Evolutionary conservation across 805 yeast genomes (phyloP).

Genomic region (Middelhovenomyces tepae): DNA sequence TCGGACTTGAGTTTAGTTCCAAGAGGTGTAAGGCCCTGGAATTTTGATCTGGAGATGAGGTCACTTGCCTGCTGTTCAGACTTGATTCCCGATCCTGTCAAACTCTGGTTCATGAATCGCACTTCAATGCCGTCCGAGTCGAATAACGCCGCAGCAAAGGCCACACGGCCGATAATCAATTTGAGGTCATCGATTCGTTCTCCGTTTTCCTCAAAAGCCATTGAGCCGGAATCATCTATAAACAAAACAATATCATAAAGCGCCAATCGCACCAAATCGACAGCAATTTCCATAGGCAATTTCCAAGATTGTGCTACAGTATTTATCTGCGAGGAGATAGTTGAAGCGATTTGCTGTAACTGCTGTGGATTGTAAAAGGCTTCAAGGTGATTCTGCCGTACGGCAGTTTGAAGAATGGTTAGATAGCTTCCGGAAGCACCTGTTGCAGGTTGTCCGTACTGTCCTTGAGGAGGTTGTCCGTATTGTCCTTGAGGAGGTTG

Average conservation of each 20-base stretch:
- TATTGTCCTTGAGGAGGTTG: slow-evolving; percentile 5
- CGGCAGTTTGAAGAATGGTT: slow-evolving; percentile 16
- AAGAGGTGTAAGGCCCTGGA: slow-evolving; percentile 24
- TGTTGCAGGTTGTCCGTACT: slow-evolving; percentile 7
- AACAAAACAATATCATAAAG: slow-evolving; percentile 24
- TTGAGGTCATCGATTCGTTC: slow-evolving; percentile 26
- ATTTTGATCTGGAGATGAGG: slow-evolving; percentile 17
- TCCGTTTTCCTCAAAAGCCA: slow-evolving; percentile 27
- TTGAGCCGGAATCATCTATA: slow-evolving; percentile 27
- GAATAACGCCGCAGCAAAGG: slow-evolving; percentile 24
- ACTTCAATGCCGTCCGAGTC: slow-evolving; percentile 25
- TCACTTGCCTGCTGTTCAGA: slow-evolving; percentile 19
- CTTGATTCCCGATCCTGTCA: slow-evolving; percentile 19
- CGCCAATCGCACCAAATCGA: slow-evolving; percentile 23
- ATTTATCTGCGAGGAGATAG: slow-evolving; percentile 15
- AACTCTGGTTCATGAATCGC: slow-evolving; percentile 23
- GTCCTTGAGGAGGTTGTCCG: slow-evolving; percentile 9
- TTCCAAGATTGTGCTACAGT: slow-evolving; percentile 20
- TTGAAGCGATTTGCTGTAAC: slow-evolving; percentile 20
- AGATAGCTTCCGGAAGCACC: slow-evolving; percentile 13
- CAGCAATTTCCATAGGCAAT: slow-evolving; percentile 24
- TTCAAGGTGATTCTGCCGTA: slow-evolving; percentile 22
- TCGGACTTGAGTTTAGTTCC: slow-evolving; percentile 20
- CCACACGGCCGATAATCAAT: slow-evolving; percentile 21
- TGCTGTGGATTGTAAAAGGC: slow-evolving; percentile 24